Conservation (phyloP, 1,284 basidiomycete genomes). For the Chiua sp. region DNA sequence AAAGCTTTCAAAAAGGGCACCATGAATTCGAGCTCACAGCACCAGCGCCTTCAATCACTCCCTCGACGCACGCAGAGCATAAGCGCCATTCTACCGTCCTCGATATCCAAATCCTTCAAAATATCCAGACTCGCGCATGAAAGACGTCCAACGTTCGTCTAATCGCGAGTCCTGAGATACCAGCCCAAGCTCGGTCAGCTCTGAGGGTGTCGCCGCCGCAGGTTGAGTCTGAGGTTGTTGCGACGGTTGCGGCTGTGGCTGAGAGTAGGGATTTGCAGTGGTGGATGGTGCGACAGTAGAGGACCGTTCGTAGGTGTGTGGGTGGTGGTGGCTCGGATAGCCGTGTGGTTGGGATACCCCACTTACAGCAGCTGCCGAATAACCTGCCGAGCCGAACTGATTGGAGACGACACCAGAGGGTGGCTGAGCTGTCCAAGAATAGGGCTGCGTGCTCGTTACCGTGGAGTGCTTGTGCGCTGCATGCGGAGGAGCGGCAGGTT, state of each 20-base stretch:
- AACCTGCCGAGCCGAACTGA: constrained; percentile 13
- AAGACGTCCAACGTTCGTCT: constrained; percentile 62
- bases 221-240: neutral
- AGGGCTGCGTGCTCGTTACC: constrained; percentile 13
- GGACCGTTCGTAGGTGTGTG: constrained; percentile 20
- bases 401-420: constrained; percentile 5
- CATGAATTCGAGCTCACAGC: neutral
- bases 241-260: neutral
- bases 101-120: constrained; percentile 40
- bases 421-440: constrained; percentile 17
- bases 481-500: constrained; percentile 9
- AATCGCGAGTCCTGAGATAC: constrained; percentile 57
- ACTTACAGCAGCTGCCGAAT: neutral
- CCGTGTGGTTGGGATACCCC: constrained; percentile 6
- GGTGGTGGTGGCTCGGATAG: constrained; percentile 16
- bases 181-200: constrained; percentile 56
- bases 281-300: neutral
- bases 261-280: constrained; percentile 9
- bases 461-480: constrained; percentile 16
- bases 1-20: neutral
- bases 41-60: neutral
- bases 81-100: constrained; percentile 17
- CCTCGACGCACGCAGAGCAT: neutral
- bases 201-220: constrained; percentile 37
- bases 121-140: constrained; percentile 60